Evolutionary conservation across 108 stramenopile genomes (phyloP).

Genomic region (Conticribra weissflogii): DNA sequence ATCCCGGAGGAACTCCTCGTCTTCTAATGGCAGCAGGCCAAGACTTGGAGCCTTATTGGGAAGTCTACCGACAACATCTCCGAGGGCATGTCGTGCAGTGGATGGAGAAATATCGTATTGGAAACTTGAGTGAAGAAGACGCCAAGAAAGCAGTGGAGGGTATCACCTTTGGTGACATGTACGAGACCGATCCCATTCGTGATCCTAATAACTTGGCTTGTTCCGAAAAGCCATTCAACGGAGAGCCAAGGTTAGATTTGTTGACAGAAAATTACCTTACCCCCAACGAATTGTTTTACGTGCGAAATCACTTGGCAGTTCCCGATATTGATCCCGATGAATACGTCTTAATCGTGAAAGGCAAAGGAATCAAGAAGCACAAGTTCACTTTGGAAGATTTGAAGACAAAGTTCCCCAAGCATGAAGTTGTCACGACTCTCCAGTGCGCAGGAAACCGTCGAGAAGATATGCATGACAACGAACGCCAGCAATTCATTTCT

Average conservation of each 20-base stretch:
- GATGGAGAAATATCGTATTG: conserved; percentile 52
- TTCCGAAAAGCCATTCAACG: conserved; percentile 65
- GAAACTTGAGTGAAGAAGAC: conserved; percentile 46
- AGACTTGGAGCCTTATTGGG: conserved; percentile 84
- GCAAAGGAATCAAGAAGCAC: conserved; percentile 51
- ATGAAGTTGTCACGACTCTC: conserved; percentile 65
- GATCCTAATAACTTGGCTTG: conserved; percentile 49
- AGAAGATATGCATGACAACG: conserved; percentile 46
- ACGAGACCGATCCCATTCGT: conserved; percentile 64
- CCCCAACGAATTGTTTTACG: conserved; percentile 77
- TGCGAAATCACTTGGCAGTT: conserved; percentile 83
- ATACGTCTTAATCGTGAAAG: conserved; percentile 55
- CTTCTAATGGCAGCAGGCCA: conserved; percentile 83
- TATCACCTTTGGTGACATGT: conserved; percentile 54
- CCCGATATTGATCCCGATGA: conserved; percentile 64
- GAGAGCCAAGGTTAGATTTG: conserved; percentile 69
- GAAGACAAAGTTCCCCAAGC: conserved; percentile 59
- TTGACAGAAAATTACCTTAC: conserved; percentile 77
- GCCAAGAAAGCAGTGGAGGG: conserved; percentile 17
- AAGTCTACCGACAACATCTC: conserved; percentile 59
- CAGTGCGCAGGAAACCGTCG: conserved; percentile 89
- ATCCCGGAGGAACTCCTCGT: conserved; percentile 65
- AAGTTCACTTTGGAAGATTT: conserved; percentile 69
- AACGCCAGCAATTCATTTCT: conserved; percentile 46
- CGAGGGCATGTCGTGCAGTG: conserved; percentile 49